Percentiles rank a stretch among this genome's conserved stretches.
Conservation (phyloP, 768 basidiomycete species). For the Auricularia sp. region DNA sequence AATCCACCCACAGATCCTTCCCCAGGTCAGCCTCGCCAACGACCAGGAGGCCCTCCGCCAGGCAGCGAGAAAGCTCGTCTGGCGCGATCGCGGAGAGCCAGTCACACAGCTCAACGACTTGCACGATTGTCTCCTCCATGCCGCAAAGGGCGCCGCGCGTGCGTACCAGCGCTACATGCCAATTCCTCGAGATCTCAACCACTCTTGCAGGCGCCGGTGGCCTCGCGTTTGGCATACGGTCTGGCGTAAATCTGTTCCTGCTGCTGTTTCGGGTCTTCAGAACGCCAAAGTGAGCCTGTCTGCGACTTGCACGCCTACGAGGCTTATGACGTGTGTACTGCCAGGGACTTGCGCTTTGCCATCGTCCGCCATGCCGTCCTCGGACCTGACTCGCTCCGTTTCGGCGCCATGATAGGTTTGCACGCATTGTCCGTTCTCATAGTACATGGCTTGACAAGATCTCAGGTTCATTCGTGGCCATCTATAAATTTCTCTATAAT, state of each 20-base stretch:
- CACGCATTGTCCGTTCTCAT: slow-evolving; percentile 5
- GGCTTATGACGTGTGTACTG: background rate
- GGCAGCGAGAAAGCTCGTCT: slow-evolving; percentile 63
- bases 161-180: slow-evolving; percentile 23
- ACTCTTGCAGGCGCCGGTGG: slow-evolving; percentile 56
- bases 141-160: slow-evolving; percentile 62
- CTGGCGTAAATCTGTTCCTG: slow-evolving; percentile 73
- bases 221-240: slow-evolving; percentile 73
- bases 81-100: slow-evolving; percentile 71
- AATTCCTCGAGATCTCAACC: background rate
- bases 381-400: slow-evolving; percentile 71
- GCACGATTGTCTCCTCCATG: slow-evolving; percentile 61
- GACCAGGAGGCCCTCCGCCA: slow-evolving; percentile 65
- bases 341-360: slow-evolving; percentile 52
- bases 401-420: slow-evolving; percentile 79
- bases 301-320: background rate
- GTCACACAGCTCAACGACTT: slow-evolving; percentile 56
- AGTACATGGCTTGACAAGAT: background rate
- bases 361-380: slow-evolving; percentile 76
- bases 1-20: slow-evolving; percentile 13
- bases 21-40: slow-evolving; percentile 59
- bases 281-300: slow-evolving; percentile 48
- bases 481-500: slow-evolving; percentile 77
- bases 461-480: slow-evolving; percentile 59
- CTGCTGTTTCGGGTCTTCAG: slow-evolving; percentile 62